Evolutionary conservation across 1,284 basidiomycete species (phyloP), one percentile per base, ranked within the genome.

Genomic region (Chalciporus sp.): DNA sequence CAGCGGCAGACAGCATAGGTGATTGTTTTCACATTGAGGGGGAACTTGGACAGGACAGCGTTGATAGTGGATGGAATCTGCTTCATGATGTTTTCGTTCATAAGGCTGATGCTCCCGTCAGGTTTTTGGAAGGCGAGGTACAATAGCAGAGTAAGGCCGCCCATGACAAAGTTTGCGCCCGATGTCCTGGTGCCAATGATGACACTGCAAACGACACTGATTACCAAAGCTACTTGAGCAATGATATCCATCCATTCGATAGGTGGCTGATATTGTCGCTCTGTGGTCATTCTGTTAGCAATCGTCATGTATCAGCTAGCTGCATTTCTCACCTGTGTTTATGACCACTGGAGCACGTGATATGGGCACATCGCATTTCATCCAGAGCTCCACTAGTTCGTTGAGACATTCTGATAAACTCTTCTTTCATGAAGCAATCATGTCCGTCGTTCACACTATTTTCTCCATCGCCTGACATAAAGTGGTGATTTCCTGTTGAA

Each of bases 31-130:
- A 8, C n/a, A 41, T 1, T 12, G 49, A 42, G 58, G 45, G 9
- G 55, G 1, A 61, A 49, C 40, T 29, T 50, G 2, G 60, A 1
- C 1, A 52, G 59, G 16, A 39, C 42, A 0, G 19, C 45, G 11
- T 47, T n/a, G 1, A 53, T 59, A 1, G 40, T 59, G 6, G 43
- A 9, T 16, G 57, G 57, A 12, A 61, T 48, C 26, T 61, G 56
- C 40, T 31, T 26, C 20, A 61, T 12, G 11, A 55, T 6, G 4
- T 56, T 51, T 12, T 61, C 16, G 5, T 61, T 52, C 0, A 16
- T 17, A 17, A 37, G 9, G 11, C 49, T 33, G 4, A 59, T 46
- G 5, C 31, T 44, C 7, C 48, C 27, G 11, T 59, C 10, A 14
- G 0, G 7, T 3, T 5, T 3, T 47, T 52, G 44, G 31, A 60